Percentiles rank a stretch among this genome's conserved stretches.
These are phyloP conservation scores for Mucor racemosus DNA, from an alignment of 371 early-diverging fungal species.

Conservation along the genomic window DNA sequence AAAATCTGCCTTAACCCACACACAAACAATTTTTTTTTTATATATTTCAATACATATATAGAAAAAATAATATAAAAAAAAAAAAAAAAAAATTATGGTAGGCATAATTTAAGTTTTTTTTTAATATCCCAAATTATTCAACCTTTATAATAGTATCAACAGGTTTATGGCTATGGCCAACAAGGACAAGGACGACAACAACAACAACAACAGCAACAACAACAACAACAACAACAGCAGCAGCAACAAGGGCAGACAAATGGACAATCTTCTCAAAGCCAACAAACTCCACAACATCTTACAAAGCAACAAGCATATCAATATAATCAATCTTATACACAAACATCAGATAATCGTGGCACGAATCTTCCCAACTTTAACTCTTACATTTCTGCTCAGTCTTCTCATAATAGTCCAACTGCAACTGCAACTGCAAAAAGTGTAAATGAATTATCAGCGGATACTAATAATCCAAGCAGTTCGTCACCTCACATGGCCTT, in stretches of 20 bases:
- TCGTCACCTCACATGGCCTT: constrained; percentile 7
- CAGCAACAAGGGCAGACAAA: constrained; percentile 7
- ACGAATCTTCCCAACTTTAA: constrained; percentile 17
- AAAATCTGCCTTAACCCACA: neutral
- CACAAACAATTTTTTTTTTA: constrained; percentile 8
- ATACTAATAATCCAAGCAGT: neutral
- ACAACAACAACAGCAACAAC: neutral
- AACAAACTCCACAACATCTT: constrained; percentile 13
- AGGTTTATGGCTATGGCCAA: constrained; percentile 29
- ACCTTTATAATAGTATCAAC: constrained; percentile 26
- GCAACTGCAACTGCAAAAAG: neutral
- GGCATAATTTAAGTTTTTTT: constrained; percentile 13
- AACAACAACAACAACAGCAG: constrained; percentile 5
- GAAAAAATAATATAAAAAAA: neutral
- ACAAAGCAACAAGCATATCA: constrained; percentile 4
- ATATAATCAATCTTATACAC: constrained; percentile 2
- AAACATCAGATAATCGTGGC: neutral
- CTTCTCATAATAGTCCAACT: neutral
- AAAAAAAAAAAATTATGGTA: constrained; percentile 10
- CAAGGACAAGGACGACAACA: neutral
- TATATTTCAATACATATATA: neutral
- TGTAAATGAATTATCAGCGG: neutral
- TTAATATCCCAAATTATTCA: neutral
- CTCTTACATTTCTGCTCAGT: constrained; percentile 14
- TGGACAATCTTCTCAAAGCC: constrained; percentile 1